A percentile compares a stretch with the other conserved stretches of the same genome.
phyloP scores from a whole-genome alignment of 352 stramenopile species.

The Salisapilia sapeloensis region DNA sequence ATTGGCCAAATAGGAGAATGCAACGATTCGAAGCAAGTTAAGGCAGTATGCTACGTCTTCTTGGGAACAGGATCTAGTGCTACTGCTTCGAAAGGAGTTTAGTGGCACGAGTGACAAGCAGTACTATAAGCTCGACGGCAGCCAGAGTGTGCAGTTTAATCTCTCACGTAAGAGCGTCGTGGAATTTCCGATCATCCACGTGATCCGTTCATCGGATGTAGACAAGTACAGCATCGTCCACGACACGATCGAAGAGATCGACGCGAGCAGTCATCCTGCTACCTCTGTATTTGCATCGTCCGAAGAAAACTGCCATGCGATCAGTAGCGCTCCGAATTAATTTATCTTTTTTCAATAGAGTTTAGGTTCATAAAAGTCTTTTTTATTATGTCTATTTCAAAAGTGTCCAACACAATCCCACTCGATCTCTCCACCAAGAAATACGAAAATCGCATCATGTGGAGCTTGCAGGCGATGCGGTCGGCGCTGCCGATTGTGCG shows the following conservation, averaged over 20 bases:
- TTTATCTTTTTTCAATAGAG: too few species aligned
- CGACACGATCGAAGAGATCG: slow-evolving; percentile 48
- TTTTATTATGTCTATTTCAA: too few species aligned
- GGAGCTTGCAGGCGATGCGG: slow-evolving; percentile 37
- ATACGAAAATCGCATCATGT: too few species aligned
- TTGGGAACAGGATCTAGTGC: slow-evolving; percentile 33
- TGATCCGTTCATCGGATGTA: slow-evolving; percentile 22
- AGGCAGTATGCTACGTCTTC: slow-evolving; percentile 36
- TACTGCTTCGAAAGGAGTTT: slow-evolving; percentile 72
- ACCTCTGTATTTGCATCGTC: too few species aligned
- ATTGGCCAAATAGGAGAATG: slow-evolving; percentile 28
- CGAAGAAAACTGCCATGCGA: too few species aligned
- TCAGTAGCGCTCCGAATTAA: too few species aligned
- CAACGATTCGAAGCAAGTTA: slow-evolving; percentile 40
- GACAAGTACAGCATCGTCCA: slow-evolving; percentile 38
- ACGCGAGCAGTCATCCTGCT: background rate
- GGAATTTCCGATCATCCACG: slow-evolving; percentile 59
- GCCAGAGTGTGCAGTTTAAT: slow-evolving; percentile 42
- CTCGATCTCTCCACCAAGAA: too few species aligned
- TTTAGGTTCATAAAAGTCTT: too few species aligned
- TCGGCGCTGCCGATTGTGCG: slow-evolving; percentile 18
- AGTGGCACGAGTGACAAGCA: slow-evolving; percentile 36
- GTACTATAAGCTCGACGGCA: slow-evolving; percentile 55
- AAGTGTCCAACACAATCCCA: too few species aligned
- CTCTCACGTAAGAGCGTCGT: slow-evolving; percentile 63